Conservation (phyloP, 352 stramenopile genomes). For the Pythium insidiosum region DNA sequence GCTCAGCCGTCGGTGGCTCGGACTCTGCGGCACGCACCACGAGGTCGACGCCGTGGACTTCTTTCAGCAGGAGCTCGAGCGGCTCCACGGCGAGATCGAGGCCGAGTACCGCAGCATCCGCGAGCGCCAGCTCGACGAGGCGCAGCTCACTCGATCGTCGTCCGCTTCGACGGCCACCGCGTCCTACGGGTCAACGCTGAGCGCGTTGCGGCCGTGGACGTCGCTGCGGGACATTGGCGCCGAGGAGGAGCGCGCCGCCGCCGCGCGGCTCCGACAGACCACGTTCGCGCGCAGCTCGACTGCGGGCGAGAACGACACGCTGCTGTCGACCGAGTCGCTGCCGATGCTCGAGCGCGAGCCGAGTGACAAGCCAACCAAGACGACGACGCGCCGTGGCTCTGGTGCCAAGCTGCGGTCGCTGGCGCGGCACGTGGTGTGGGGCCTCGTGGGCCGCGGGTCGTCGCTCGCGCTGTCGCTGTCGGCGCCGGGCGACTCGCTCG, state of each 20-base stretch:
- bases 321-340: background rate
- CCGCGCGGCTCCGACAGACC: background rate
- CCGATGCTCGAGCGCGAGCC: too few relatives aligned
- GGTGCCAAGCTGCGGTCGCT: constrained; percentile 17
- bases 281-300: background rate
- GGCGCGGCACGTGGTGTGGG: constrained; percentile 15
- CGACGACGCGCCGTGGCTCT: constrained; percentile 1
- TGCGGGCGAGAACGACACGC: background rate
- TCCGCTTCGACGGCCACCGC: too few relatives aligned
- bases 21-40: constrained; percentile 30
- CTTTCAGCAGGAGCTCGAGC: constrained; percentile 37
- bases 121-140: constrained; percentile 32
- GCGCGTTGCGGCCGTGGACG: background rate
- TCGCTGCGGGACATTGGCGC: constrained; percentile 4
- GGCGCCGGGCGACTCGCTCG: constrained; percentile 15
- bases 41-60: constrained; percentile 58
- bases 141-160: too few relatives aligned
- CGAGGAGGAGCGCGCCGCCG: constrained; percentile 5
- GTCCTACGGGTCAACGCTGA: too few relatives aligned
- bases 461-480: too few relatives aligned
- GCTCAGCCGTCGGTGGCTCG: constrained; percentile 31
- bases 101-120: constrained; percentile 38
- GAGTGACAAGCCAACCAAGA: too few relatives aligned
- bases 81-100: constrained; percentile 41
- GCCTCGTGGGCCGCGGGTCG: constrained; percentile 19